Evolutionary conservation across 1,139 yeast genomes (phyloP).

Genomic region (Saccharomycopsis hybrid): DNA sequence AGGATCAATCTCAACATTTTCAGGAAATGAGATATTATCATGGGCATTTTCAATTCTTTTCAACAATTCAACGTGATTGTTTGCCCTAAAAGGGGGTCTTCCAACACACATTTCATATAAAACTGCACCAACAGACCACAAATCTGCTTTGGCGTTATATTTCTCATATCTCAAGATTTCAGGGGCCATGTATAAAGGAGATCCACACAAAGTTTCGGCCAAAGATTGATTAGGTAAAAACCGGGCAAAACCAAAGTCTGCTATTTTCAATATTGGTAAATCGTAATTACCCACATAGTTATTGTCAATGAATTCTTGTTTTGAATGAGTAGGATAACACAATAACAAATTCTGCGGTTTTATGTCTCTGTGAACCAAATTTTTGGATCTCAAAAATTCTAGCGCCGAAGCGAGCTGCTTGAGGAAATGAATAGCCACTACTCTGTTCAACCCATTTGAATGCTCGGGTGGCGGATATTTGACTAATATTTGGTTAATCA

Average conservation of each 20-base stretch:
- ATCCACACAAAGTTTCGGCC: conserved; percentile 96
- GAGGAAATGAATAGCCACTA: conserved; percentile 73
- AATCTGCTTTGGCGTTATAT: conserved; percentile 93
- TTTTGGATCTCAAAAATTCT: conserved; percentile 69
- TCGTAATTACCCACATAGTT: conserved; percentile 79
- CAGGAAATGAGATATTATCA: conserved; percentile 72
- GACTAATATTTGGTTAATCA: conserved; percentile 66
- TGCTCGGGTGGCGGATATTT: conserved; percentile 79
- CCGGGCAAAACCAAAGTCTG: conserved; percentile 97
- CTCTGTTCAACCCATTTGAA: conserved; percentile 73
- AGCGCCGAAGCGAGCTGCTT: conserved; percentile 84
- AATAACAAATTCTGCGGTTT: conserved; percentile 88
- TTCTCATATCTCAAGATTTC: conserved; percentile 91
- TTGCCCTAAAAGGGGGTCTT: conserved; percentile 90
- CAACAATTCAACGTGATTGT: conserved; percentile 82
- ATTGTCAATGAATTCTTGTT: conserved; percentile 46
- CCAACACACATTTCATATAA: conserved; percentile 95
- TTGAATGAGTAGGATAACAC: conserved; percentile 65
- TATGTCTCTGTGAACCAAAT: conserved; percentile 88
- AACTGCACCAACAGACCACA: conserved; percentile 98
- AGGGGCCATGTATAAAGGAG: conserved; percentile 98
- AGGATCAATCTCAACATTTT: conserved; percentile 39
- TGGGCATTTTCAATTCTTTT: conserved; percentile 77
- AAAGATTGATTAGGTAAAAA: conserved; percentile 85
- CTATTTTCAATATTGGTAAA: conserved; percentile 83